Evolutionary conservation across 352 stramenopile genomes (phyloP), one percentile per base, ranked within the genome.

Genomic region (Pythium vanterpoolii): DNA sequence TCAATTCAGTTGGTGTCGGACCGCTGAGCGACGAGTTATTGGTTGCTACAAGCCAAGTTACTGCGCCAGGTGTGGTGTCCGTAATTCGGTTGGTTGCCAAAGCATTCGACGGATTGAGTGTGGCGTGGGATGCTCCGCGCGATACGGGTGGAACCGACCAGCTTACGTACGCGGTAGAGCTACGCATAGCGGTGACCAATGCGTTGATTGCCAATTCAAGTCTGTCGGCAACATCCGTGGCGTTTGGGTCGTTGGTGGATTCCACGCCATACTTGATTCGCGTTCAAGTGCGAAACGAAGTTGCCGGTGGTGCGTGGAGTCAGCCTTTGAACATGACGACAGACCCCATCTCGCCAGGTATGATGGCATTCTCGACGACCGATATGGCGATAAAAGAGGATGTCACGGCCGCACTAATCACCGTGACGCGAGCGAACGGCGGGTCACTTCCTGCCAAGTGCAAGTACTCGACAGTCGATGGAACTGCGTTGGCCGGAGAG

Each of bases 301-400:
- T 40, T 26, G 62, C 60, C 0, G 21, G 31, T 4, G 66, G 76
- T 1, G 10, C 34, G 0, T 88, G 78, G 78, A 83, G 70, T 51
- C 8, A 16, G 1, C 28, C 24, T 1, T 28, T 81, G 16, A 43
- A 56, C 18, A 60, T 68, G n/a, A 69, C 56, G 16, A 88, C 78
- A 0, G 68, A 88, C 34, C 68, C 74, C 1, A 56, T 85, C 10
- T 77, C 71, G 0, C 72, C 78, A 13, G 78, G 78, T 5, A 58
- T 70, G 5, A 79, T 88, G 14, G 62, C 60, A 21, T 86, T 88
- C 24, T 18, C 24, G 1, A 36, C 19, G 0, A 49, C 38, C 1
- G 47, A 47, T 3, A 26, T 56, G 2, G 64, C 27, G 4, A 60
- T 83, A 6, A 67, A 55, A 4, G 78, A 88, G 65, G 63, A 52